A percentile compares a stretch with the other conserved stretches of the same genome.
Evolutionary conservation across 2,329 filamentous ascomycete genomes (phyloP).

Genomic region (Dichotomopilus funicola): DNA sequence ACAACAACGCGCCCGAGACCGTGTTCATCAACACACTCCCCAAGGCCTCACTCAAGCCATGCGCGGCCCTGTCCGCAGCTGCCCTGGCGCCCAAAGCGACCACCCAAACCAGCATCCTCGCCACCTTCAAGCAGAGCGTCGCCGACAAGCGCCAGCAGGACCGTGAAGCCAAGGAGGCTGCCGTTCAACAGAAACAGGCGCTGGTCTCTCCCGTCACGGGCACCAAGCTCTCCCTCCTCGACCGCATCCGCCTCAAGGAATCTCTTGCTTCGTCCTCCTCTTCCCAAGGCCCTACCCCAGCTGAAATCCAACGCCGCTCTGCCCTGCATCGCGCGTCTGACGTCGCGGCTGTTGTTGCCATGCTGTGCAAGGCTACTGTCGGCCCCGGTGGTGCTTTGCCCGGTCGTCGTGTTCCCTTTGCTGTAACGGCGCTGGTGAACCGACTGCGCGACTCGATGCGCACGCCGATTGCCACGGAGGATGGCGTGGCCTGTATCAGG

Average conservation of each 20-base stretch:
- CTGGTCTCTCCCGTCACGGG: not conserved
- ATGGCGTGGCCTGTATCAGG: conserved; percentile 44
- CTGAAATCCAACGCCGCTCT: conserved; percentile 53
- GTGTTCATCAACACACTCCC: conserved; percentile 53
- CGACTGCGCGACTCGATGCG: conserved; percentile 63
- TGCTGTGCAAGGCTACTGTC: conserved; percentile 52
- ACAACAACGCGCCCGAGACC: conserved; percentile 28
- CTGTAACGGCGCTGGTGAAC: conserved; percentile 55
- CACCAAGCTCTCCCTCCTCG: conserved; percentile 51
- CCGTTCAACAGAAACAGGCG: not conserved
- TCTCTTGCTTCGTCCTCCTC: conserved; percentile 39
- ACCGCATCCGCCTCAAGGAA: conserved; percentile 69
- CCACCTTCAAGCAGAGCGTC: conserved; percentile 60
- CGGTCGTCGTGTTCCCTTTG: conserved; percentile 56
- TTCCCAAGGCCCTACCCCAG: conserved; percentile 41
- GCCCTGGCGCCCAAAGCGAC: conserved; percentile 28
- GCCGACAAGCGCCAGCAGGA: conserved; percentile 40
- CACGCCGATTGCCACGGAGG: conserved; percentile 47
- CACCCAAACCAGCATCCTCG: conserved; percentile 51
- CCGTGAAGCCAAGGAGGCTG: not conserved
- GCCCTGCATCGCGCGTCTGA: conserved; percentile 64
- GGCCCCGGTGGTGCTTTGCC: conserved; percentile 32
- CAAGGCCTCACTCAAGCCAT: conserved; percentile 45
- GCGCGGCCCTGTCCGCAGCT: conserved; percentile 23
- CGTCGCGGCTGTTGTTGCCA: conserved; percentile 59